phyloP scores from a whole-genome alignment of 225 moss, liverwort and hornwort species.

The Polytrichum commune region DNA sequence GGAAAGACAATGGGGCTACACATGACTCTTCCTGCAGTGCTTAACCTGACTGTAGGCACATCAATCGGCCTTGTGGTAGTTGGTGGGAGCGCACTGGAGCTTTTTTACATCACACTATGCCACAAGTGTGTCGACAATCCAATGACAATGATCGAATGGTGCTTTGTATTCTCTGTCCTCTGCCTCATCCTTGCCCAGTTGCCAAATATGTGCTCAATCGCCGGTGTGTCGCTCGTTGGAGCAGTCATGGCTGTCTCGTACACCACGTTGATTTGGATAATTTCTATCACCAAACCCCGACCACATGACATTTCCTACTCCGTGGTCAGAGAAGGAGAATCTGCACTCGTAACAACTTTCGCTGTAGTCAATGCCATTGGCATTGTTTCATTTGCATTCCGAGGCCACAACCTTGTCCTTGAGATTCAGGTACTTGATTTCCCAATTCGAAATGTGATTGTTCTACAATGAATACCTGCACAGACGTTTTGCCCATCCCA shows the following conservation, averaged over 20 bases:
- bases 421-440: slow-evolving; percentile 67
- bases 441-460: too few relatives aligned
- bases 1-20: slow-evolving; percentile 43
- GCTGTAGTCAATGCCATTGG: slow-evolving; percentile 67
- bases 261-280: slow-evolving; percentile 70
- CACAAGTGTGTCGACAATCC: slow-evolving; percentile 43
- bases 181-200: slow-evolving; percentile 65
- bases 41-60: slow-evolving; percentile 57
- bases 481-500: neutral
- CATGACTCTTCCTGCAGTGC: slow-evolving; percentile 40
- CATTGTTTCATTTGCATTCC: slow-evolving; percentile 64
- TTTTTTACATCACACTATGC: slow-evolving; percentile 65
- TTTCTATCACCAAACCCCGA: slow-evolving; percentile 47
- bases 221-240: slow-evolving; percentile 75
- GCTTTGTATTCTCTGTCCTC: slow-evolving; percentile 62
- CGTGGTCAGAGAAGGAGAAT: slow-evolving; percentile 27
- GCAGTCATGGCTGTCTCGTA: slow-evolving; percentile 72
- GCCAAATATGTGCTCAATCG: slow-evolving; percentile 78
- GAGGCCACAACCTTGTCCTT: slow-evolving; percentile 78
- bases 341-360: slow-evolving; percentile 39
- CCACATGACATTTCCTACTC: slow-evolving; percentile 41
- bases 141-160: slow-evolving; percentile 68
- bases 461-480: too few relatives aligned
- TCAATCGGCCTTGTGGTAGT: slow-evolving; percentile 68
- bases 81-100: slow-evolving; percentile 68